Percentiles rank a stretch among this genome's conserved stretches.
Evolutionary conservation across 2,329 filamentous ascomycete species (phyloP).

Genomic region (Pseudocercospora cruenta): DNA sequence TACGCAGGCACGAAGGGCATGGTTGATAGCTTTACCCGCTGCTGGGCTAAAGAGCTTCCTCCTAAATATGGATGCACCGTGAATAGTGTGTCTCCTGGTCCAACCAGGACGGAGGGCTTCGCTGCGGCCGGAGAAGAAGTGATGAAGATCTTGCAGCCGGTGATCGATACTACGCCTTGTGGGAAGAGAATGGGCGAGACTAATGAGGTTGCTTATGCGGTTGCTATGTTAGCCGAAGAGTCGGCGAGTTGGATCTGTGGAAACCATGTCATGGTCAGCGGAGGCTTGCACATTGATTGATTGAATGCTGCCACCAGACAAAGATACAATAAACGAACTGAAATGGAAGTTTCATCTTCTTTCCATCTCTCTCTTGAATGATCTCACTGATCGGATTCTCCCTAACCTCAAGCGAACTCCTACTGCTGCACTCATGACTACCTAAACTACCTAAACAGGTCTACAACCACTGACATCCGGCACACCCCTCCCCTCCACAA

Average conservation of each 20-base stretch:
- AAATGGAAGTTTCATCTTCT: too few species aligned
- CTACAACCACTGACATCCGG: constrained; percentile 10
- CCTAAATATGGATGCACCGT: constrained; percentile 60
- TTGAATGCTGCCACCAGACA: not conserved
- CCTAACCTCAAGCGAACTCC: too few species aligned
- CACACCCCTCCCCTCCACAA: constrained; percentile 20
- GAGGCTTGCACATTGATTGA: not conserved
- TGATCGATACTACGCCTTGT: not conserved
- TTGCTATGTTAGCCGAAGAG: constrained; percentile 30
- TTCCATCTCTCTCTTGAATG: too few species aligned
- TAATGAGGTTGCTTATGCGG: constrained; percentile 45
- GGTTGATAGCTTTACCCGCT: constrained; percentile 61
- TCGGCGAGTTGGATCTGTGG: not conserved
- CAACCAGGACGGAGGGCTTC: constrained; percentile 54
- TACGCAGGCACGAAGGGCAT: constrained; percentile 63
- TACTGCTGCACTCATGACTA: too few species aligned
- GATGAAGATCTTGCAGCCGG: not conserved
- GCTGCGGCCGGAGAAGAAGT: not conserved
- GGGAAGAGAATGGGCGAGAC: not conserved
- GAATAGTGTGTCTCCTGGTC: constrained; percentile 62
- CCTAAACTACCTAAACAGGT: not conserved
- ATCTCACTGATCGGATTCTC: too few species aligned
- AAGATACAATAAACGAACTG: not conserved
- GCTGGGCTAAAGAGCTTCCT: constrained; percentile 59
- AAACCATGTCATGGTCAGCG: not conserved